Conservation (phyloP, 495 filamentous ascomycete species). For the Jackrogersella multiformis region DNA sequence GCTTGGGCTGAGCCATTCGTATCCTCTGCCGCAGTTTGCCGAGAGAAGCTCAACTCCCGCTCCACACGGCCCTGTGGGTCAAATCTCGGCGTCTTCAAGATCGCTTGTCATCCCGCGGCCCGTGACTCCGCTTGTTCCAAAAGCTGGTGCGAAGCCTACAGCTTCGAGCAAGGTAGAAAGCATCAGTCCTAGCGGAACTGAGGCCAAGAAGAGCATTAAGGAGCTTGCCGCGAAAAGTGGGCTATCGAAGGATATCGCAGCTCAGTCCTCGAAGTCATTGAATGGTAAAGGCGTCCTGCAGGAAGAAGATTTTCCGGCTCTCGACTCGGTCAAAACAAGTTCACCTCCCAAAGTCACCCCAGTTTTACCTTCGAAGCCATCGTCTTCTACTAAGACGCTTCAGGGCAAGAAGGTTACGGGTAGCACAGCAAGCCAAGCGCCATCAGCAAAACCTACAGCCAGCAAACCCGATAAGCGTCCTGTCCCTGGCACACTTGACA, state of each 20-base stretch:
- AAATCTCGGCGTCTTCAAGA: conserved; percentile 7
- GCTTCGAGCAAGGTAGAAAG: conserved; percentile 43
- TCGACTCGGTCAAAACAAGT: conserved; percentile 52
- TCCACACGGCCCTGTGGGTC: conserved; percentile 24
- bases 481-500: conserved; percentile 69
- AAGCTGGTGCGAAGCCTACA: conserved; percentile 1
- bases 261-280: conserved; percentile 50
- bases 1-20: conserved; percentile 65
- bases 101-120: conserved; percentile 37
- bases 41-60: conserved; percentile 34
- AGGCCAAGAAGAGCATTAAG: conserved; percentile 60
- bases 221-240: conserved; percentile 55
- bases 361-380: conserved; percentile 33
- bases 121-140: conserved; percentile 38
- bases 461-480: conserved; percentile 60
- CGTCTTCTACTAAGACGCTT: conserved; percentile 36
- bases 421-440: conserved; percentile 25
- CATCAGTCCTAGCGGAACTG: conserved; percentile 22
- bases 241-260: conserved; percentile 57
- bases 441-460: conserved; percentile 11
- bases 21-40: conserved; percentile 50
- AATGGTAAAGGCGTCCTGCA: conserved; percentile 51
- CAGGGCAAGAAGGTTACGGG: conserved; percentile 39
- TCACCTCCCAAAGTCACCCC: conserved; percentile 37
- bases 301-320: conserved; percentile 69